Evolutionary conservation across 2,329 filamentous ascomycete genomes (phyloP).

Genomic region (Xylaria sp.): DNA sequence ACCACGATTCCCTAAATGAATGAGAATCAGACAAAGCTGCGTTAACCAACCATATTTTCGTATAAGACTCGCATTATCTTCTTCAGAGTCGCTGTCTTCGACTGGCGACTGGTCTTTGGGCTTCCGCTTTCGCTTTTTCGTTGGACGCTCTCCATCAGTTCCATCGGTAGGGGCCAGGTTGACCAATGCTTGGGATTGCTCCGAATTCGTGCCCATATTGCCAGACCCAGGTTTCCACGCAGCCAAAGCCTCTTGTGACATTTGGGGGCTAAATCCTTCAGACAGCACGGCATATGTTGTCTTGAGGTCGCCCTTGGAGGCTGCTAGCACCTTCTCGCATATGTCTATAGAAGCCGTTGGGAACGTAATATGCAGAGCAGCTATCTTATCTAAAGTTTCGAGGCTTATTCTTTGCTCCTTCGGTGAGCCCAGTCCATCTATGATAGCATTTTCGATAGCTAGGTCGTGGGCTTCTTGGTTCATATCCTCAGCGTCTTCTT

Average conservation of each 20-base stretch:
- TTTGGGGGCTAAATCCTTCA: constrained; percentile 49
- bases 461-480: constrained; percentile 58
- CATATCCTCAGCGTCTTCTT: constrained; percentile 36
- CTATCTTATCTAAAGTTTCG: constrained; percentile 50
- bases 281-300: constrained; percentile 54
- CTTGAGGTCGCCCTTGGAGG: constrained; percentile 51
- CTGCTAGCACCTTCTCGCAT: constrained; percentile 53
- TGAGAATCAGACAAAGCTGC: constrained; percentile 8
- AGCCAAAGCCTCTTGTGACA: constrained; percentile 41
- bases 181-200: neutral
- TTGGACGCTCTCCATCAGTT: neutral
- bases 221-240: constrained; percentile 16
- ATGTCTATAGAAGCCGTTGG: constrained; percentile 53
- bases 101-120: constrained; percentile 44
- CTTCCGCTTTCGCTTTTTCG: constrained; percentile 42
- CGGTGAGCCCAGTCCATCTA: constrained; percentile 32
- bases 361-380: constrained; percentile 57
- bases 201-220: neutral
- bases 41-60: constrained; percentile 37
- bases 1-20: neutral
- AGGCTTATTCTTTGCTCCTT: constrained; percentile 31
- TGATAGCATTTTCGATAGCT: constrained; percentile 53
- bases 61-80: constrained; percentile 24
- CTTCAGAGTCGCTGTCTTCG: constrained; percentile 41
- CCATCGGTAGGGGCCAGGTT: neutral